Conservation (phyloP, 2,329 filamentous ascomycete species). For the Phaeosphaeria sp. region DNA sequence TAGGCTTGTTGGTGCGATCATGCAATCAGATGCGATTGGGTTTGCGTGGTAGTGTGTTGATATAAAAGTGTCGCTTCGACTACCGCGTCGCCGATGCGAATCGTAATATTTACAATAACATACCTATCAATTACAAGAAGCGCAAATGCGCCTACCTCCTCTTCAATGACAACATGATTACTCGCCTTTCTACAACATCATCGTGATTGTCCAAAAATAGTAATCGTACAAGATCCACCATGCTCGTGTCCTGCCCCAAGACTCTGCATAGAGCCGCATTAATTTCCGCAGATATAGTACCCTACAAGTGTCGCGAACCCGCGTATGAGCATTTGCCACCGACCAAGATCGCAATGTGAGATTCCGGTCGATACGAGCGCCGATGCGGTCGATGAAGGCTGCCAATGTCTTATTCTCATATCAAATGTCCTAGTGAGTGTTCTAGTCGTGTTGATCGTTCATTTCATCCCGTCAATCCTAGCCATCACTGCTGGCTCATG, state of each 20-base stretch:
- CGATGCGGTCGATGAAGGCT: neutral
- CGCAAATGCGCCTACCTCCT: neutral
- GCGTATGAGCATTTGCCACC: slow-evolving; percentile 10
- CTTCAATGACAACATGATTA: neutral
- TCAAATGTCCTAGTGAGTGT: neutral
- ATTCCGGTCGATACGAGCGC: neutral
- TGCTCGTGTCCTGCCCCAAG: neutral
- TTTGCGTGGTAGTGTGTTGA: neutral
- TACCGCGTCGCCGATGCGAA: neutral
- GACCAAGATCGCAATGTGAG: slow-evolving; percentile 4
- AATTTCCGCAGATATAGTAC: slow-evolving; percentile 12
- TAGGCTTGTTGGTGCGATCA: neutral
- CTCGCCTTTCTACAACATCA: neutral
- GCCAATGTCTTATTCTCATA: neutral
- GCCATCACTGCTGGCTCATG: slow-evolving; percentile 21
- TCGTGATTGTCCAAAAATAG: neutral
- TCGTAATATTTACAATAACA: neutral
- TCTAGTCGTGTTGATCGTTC: neutral
- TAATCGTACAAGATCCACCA: neutral
- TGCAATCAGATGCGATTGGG: neutral
- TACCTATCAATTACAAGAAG: neutral
- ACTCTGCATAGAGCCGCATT: slow-evolving; percentile 2
- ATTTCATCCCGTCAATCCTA: neutral
- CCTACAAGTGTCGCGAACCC: neutral
- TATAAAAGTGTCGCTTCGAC: neutral